Conservation (phyloP, 2,329 filamentous ascomycete species). For the Immersiporthe knoxdaviesiana region DNA sequence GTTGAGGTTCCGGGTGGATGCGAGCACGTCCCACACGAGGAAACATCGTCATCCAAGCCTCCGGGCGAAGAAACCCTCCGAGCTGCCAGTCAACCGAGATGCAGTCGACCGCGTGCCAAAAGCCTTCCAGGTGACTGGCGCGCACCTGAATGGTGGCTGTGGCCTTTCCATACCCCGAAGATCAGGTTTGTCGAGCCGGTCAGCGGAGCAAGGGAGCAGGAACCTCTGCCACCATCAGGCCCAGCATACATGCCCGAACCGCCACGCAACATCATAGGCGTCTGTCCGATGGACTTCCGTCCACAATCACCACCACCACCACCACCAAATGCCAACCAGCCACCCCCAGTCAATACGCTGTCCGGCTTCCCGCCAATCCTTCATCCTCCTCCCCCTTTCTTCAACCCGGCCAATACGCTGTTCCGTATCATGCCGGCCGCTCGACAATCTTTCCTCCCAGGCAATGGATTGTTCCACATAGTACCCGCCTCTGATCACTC, state of each 20-base stretch:
- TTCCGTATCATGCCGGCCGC: not conserved
- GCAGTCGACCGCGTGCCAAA: not conserved
- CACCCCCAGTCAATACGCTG: not conserved
- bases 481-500: not conserved
- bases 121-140: not conserved
- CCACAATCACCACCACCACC: not conserved
- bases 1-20: not conserved
- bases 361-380: not conserved
- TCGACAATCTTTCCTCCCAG: not conserved
- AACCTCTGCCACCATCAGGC: not conserved
- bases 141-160: not conserved
- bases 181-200: not conserved
- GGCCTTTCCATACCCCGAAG: not conserved
- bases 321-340: not conserved
- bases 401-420: not conserved
- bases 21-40: not conserved
- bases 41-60: not conserved
- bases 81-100: not conserved
- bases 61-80: not conserved
- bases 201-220: not conserved
- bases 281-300: not conserved
- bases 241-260: not conserved
- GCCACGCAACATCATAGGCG: not conserved
- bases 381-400: not conserved
- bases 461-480: not conserved